phyloP scores from a whole-genome alignment of 2,329 filamentous ascomycete species.

The Xylogone sp. region DNA sequence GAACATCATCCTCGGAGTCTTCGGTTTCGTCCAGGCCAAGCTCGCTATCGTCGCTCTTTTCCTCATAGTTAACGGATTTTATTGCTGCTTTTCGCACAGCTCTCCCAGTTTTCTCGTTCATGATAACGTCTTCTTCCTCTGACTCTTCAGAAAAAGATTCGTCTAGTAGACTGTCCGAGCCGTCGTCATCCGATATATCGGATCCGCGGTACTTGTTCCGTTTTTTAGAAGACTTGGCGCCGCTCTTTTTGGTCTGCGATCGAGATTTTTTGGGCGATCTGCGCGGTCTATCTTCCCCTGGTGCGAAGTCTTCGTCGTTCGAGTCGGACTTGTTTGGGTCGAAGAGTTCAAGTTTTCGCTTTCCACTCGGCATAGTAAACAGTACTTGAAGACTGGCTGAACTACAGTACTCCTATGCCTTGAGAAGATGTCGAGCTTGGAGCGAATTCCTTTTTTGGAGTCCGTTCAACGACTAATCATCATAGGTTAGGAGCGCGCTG shows the following conservation, averaged over 20 bases:
- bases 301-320: constrained; percentile 63
- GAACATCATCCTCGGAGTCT: constrained; percentile 15
- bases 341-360: constrained; percentile 56
- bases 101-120: constrained; percentile 44
- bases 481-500: background rate
- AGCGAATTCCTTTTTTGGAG: background rate
- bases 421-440: background rate
- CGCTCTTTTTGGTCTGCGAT: constrained; percentile 21
- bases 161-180: constrained; percentile 45
- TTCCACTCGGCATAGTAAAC: constrained; percentile 22
- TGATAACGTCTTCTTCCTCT: constrained; percentile 35
- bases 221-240: constrained; percentile 32
- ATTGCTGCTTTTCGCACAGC: constrained; percentile 44
- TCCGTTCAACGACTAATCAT: background rate
- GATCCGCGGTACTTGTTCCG: constrained; percentile 50
- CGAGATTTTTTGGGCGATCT: constrained; percentile 39
- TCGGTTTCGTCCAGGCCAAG: constrained; percentile 29
- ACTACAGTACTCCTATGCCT: background rate
- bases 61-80: constrained; percentile 43
- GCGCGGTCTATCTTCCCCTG: constrained; percentile 41
- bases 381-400: background rate
- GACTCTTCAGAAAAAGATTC: constrained; percentile 46
- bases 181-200: constrained; percentile 57
- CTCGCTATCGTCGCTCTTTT: constrained; percentile 37
- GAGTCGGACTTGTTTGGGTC: constrained; percentile 65